A percentile compares a stretch with the other conserved stretches of the same genome.
These are phyloP conservation scores for Curvularia sp. DNA, from an alignment of 2,329 filamentous ascomycete species.

Conservation along the genomic window DNA sequence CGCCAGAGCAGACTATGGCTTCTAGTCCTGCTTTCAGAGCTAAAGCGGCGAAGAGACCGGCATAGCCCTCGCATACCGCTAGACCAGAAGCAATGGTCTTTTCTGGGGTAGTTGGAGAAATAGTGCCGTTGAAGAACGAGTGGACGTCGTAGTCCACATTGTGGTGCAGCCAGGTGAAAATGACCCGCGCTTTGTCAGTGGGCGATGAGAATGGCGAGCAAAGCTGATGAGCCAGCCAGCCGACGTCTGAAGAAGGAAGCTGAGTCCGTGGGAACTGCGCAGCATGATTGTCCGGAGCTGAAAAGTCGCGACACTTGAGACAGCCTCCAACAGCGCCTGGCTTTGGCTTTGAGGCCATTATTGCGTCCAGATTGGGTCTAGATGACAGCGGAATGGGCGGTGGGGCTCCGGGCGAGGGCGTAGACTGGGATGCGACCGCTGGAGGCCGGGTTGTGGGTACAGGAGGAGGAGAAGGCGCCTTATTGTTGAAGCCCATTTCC, in stretches of 20 bases:
- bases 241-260: constrained; percentile 72
- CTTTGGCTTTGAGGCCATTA: constrained; percentile 56
- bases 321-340: constrained; percentile 58
- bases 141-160: constrained; percentile 86
- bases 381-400: constrained; percentile 63
- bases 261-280: constrained; percentile 75
- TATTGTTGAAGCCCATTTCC: constrained; percentile 56
- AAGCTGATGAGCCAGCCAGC: constrained; percentile 77
- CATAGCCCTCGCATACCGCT: constrained; percentile 92
- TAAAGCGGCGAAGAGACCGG: constrained; percentile 78
- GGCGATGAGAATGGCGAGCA: constrained; percentile 79
- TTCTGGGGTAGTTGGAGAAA: constrained; percentile 72
- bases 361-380: constrained; percentile 64
- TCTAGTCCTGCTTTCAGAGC: constrained; percentile 81
- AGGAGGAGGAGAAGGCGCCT: constrained; percentile 43
- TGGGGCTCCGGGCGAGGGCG: constrained; percentile 36
- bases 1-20: constrained; percentile 74
- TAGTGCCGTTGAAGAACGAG: constrained; percentile 75
- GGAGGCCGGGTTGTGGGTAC: constrained; percentile 38
- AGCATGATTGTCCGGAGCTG: constrained; percentile 77
- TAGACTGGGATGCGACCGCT: constrained; percentile 11
- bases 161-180: constrained; percentile 96
- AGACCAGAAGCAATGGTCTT: constrained; percentile 77
- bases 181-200: constrained; percentile 89
- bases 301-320: constrained; percentile 87